A percentile compares a stretch with the other conserved stretches of the same genome.
phyloP scores from a whole-genome alignment of 306 rosid species.

The Macrotyloma uniflorum region DNA sequence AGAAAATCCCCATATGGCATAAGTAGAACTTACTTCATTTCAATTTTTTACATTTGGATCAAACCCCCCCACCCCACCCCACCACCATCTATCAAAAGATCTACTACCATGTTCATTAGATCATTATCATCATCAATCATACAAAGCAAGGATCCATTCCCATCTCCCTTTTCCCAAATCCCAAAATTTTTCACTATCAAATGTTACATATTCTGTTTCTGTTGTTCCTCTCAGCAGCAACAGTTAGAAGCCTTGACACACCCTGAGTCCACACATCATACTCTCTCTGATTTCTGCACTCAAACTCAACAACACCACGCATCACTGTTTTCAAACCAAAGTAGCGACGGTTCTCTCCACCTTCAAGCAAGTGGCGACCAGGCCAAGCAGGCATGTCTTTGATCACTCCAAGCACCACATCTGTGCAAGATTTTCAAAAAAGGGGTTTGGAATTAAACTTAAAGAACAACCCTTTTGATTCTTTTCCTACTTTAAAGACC shows the following conservation, averaged over 20 bases:
- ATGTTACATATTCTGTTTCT: conserved; percentile 55
- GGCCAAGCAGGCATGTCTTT: conserved; percentile 98
- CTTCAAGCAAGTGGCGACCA: conserved; percentile 91
- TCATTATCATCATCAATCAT: not conserved
- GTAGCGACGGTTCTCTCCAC: conserved; percentile 87
- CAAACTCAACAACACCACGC: conserved; percentile 91
- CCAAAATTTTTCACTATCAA: conserved; percentile 34
- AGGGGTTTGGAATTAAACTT: conserved; percentile 32
- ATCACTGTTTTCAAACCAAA: conserved; percentile 78
- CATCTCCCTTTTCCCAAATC: conserved; percentile 2
- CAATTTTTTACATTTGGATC: conserved; percentile 64
- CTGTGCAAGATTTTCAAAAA: conserved; percentile 46
- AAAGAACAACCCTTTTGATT: conserved; percentile 46
- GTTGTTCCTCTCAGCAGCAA: conserved; percentile 67
- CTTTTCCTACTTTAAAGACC: conserved; percentile 46
- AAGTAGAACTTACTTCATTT: conserved; percentile 49
- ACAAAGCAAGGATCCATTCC: not conserved
- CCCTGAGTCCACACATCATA: conserved; percentile 97
- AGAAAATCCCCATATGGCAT: conserved; percentile 41
- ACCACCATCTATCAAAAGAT: conserved; percentile 39
- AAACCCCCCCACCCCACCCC: conserved; percentile 42
- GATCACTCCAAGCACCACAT: conserved; percentile 77
- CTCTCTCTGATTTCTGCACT: conserved; percentile 85
- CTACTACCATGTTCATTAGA: not conserved
- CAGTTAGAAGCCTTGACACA: conserved; percentile 76